Conservation (phyloP, 1,284 basidiomycete species). For the Coniferiporia sulphurascens region DNA sequence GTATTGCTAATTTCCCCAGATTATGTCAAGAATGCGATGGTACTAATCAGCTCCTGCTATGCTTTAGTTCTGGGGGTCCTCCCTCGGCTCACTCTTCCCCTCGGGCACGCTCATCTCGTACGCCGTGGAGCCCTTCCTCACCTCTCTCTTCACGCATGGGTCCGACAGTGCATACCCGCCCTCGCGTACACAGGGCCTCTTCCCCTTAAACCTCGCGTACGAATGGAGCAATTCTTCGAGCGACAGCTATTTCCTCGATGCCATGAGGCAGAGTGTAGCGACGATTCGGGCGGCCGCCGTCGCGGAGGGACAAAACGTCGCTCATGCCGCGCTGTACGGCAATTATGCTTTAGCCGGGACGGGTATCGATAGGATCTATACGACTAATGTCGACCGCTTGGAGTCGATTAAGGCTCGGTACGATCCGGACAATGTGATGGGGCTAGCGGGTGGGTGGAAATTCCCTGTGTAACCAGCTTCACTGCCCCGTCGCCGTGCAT, state of each 20-base stretch:
- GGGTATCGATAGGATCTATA: conserved; percentile 39
- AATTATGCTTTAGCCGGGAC: conserved; percentile 51
- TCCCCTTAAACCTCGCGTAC: conserved; percentile 46
- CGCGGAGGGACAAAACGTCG: conserved; percentile 39
- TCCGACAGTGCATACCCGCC: conserved; percentile 26
- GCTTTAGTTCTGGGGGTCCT: conserved; percentile 33
- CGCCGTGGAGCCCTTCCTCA: conserved; percentile 52
- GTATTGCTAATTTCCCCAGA: conserved; percentile 16
- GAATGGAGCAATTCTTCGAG: conserved; percentile 33
- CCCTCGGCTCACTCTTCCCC: conserved; percentile 24
- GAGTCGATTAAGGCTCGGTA: conserved; percentile 18
- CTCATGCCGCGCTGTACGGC: conserved; percentile 39
- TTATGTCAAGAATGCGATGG: neutral
- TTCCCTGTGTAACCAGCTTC: neutral
- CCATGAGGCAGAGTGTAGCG: conserved; percentile 34
- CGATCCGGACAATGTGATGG: conserved; percentile 25
- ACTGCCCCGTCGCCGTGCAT: neutral
- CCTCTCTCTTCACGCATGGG: conserved; percentile 38
- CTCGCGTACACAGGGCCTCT: conserved; percentile 32
- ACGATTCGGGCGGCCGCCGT: conserved; percentile 35
- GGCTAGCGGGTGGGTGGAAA: conserved; percentile 24
- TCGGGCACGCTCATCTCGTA: conserved; percentile 41
- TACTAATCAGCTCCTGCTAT: neutral
- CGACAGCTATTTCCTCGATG: conserved; percentile 38
- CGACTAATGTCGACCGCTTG: conserved; percentile 20